Evolutionary conservation across 2,329 filamentous ascomycete genomes (phyloP), one percentile per base, ranked within the genome.

Genomic region (Plectosphaerella plurivora): DNA sequence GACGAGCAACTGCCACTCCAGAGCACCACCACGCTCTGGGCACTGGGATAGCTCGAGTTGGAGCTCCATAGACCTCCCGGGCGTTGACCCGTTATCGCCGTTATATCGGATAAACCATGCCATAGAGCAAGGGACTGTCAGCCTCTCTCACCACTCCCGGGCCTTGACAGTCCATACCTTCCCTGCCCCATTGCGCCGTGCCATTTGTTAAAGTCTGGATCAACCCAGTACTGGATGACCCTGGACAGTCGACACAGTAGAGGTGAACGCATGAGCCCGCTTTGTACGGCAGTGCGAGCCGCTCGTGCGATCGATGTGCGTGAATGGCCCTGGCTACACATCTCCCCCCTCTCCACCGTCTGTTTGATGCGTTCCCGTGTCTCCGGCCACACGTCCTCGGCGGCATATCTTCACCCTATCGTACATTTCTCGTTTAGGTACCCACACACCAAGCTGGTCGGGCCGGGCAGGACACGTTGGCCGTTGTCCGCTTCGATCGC

Each of bases 271-370:
- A 22, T 22, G 22, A 44, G 25, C 25, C n/a, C 45, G 41, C 41
- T 20, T 12, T 44, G 18, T 9, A 44, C 16, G 37, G 39, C 37
- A 45, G 25, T 45, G 39, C 37, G 49, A 50, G 39, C 37, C 49
- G 49, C 49, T 36, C 16, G 16, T 41, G 47, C 47, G 47, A 49
- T 49, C 47, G 47, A 49, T 49, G 36, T 49, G 25, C 46, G 22
- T 22, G 22, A 5, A 22, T 15, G 28, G 46, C 33, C 46, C 18
- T 18, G 18, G 47, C n/a, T 14, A 16, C 45, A 12, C 25, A 12
- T 16, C 25, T 35, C 25, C n/a, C n/a, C 25, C 11, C 25, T 35
- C 47, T 5, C 22, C 37, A n/a, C 22, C 16, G 18, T 15, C 16
- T 24, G 36, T 45, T n/a, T 12, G 11, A 37, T 39, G 37, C 15